phyloP scores from a whole-genome alignment of 176 grass and related monocot species.

The Metroxylon sagu region DNA sequence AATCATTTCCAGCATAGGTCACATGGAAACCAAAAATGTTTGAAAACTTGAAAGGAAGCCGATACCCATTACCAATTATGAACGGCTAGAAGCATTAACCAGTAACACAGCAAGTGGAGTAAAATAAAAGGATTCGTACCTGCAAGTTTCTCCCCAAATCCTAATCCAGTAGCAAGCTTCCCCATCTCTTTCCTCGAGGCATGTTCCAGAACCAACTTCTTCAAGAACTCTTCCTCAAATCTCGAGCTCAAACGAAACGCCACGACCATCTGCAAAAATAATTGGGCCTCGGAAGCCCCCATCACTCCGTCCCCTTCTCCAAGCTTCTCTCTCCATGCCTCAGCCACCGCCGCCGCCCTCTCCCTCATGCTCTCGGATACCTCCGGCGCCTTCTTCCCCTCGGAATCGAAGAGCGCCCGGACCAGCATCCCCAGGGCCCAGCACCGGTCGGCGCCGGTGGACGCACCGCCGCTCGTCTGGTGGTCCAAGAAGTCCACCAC shows the following conservation, averaged over 20 bases:
- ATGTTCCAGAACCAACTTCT: conserved; percentile 47
- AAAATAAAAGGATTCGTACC: no score
- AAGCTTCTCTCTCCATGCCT: conserved; percentile 41
- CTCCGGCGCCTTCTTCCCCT: conserved; percentile 39
- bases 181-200: conserved; percentile 60
- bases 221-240: conserved; percentile 59
- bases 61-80: no score
- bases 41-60: no score
- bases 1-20: no score
- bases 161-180: conserved; percentile 36
- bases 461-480: conserved; percentile 8
- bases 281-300: conserved; percentile 39
- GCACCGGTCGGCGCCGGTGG: conserved; percentile 17
- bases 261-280: conserved; percentile 53
- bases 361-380: conserved; percentile 52
- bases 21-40: no score
- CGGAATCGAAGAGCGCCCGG: conserved; percentile 28
- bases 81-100: no score
- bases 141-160: conserved; percentile 29
- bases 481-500: conserved; percentile 40
- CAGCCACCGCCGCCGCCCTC: conserved; percentile 41
- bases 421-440: conserved; percentile 62
- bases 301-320: conserved; percentile 5
- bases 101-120: no score
- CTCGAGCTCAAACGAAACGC: conserved; percentile 47